Evolutionary conservation across 768 basidiomycete species (phyloP), one percentile per base, ranked within the genome.

Genomic region (Russula sp.): DNA sequence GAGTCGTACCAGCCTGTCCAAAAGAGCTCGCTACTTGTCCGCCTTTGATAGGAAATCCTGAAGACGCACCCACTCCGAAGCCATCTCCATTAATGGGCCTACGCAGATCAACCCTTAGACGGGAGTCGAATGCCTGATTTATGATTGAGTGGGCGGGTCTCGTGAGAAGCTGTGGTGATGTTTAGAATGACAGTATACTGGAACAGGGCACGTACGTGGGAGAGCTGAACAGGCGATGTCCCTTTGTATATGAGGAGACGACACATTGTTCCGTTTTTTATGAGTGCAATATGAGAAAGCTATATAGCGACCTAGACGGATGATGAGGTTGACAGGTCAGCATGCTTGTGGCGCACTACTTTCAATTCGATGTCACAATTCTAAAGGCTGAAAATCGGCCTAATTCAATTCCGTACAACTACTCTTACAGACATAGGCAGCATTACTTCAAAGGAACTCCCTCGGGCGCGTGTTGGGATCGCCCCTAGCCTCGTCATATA

Each of bases 211-310:
- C 61, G 42, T 66, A 89, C 89, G 81, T 94, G 93, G 28, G 88
- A 92, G 59, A 98, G 80, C 71, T 94, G 90, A 59, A 97, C 94
- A 1, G 94, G 94, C 63, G 90, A 87, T 30, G 90, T 92, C 70
- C 94, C 92, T 77, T 97, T 98, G 81, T 95, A 97, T 50, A 97
- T 94, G 69, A 96, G 88, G 71, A 94, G 89, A 20, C 91, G 89
- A 73, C 91, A 94, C 91, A 94, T 92, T 36, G 30, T 61, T 36
- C 1, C 6, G 38, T 46, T 10, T 52, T 20, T 4, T 30, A 32
- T 30, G 59, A 52, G 20, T 40, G 46, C 30, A 24, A 22, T 36
- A 18, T 22, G 38, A 38, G 49, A 50, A 20, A 28, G 28, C 26
- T 14, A 50, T 16, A 16, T 10, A 48, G 22, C n/a, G 48, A 48